Conservation (phyloP, 768 basidiomycete genomes). For the Hericium alpestre region DNA sequence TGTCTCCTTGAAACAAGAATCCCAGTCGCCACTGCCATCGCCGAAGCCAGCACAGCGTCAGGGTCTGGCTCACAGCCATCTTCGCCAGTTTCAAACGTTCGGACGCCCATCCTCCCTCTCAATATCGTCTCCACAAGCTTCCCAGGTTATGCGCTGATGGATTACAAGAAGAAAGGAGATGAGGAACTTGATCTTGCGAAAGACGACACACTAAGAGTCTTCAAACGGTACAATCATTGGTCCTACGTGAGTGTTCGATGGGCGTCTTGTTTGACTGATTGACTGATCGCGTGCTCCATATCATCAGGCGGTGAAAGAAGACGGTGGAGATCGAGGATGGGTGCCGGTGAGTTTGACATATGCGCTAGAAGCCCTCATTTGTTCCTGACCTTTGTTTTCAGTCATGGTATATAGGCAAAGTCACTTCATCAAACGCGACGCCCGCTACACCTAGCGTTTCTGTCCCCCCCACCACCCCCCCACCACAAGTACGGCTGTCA, state of each 20-base stretch:
- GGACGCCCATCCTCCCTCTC: constrained; percentile 77
- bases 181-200: constrained; percentile 86
- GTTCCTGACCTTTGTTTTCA: constrained; percentile 18
- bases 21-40: constrained; percentile 80
- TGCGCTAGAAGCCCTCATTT: background rate
- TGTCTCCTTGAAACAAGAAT: constrained; percentile 90
- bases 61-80: constrained; percentile 25
- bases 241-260: constrained; percentile 54
- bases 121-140: constrained; percentile 97
- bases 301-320: constrained; percentile 80
- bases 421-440: constrained; percentile 33
- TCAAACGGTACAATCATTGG: constrained; percentile 98
- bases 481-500: constrained; percentile 13
- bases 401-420: constrained; percentile 95
- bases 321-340: constrained; percentile 91
- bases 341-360: constrained; percentile 55
- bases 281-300: constrained; percentile 6
- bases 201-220: constrained; percentile 82
- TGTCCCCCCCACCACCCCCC: constrained; percentile 19
- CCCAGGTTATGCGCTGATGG: constrained; percentile 93
- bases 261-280: constrained; percentile 4
- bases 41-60: constrained; percentile 65
- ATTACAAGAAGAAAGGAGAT: constrained; percentile 87
- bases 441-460: constrained; percentile 39
- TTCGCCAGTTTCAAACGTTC: constrained; percentile 21